Evolutionary conservation across 495 filamentous ascomycete genomes (phyloP).

Genomic region (Terfezia boudieri): DNA sequence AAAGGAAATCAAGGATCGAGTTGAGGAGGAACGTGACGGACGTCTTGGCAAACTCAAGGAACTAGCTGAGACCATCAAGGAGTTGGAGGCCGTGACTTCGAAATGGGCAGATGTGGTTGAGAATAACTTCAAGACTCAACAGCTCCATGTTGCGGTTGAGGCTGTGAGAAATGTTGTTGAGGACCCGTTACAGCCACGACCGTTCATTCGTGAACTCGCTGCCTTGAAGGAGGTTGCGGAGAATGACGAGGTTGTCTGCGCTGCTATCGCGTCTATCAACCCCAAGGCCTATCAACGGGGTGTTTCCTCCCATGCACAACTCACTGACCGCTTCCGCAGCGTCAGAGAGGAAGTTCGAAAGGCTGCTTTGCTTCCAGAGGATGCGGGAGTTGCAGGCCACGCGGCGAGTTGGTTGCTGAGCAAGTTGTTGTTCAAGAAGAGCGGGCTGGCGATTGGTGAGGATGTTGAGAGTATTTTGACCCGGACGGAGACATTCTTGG

Average conservation of each 20-base stretch:
- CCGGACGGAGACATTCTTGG: slow-evolving; percentile 63
- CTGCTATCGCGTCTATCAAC: slow-evolving; percentile 84
- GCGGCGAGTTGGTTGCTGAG: slow-evolving; percentile 69
- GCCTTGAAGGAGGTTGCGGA: slow-evolving; percentile 79
- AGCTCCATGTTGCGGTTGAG: slow-evolving; percentile 84
- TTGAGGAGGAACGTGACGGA: slow-evolving; percentile 72
- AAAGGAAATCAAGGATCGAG: slow-evolving; percentile 49
- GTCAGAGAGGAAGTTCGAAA: slow-evolving; percentile 89
- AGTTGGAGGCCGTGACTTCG: slow-evolving; percentile 64
- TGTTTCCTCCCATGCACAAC: slow-evolving; percentile 55
- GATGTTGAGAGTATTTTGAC: slow-evolving; percentile 89
- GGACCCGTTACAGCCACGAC: slow-evolving; percentile 46
- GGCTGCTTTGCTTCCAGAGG: slow-evolving; percentile 70
- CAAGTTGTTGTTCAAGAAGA: slow-evolving; percentile 84
- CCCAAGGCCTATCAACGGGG: slow-evolving; percentile 83
- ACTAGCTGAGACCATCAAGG: slow-evolving; percentile 47
- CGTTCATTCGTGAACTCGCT: slow-evolving; percentile 75
- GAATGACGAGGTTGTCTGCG: slow-evolving; percentile 62
- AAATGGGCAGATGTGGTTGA: slow-evolving; percentile 77
- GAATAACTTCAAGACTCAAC: slow-evolving; percentile 73
- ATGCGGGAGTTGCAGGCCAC: slow-evolving; percentile 84
- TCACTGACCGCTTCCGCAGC: slow-evolving; percentile 86
- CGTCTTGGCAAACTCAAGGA: slow-evolving; percentile 68
- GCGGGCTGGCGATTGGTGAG: slow-evolving; percentile 60
- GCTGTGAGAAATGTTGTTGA: slow-evolving; percentile 66